Percentiles rank a stretch among this genome's conserved stretches.
phyloP scores from a whole-genome alignment of 495 filamentous ascomycete genomes.

The Barbatosphaeria neglecta region DNA sequence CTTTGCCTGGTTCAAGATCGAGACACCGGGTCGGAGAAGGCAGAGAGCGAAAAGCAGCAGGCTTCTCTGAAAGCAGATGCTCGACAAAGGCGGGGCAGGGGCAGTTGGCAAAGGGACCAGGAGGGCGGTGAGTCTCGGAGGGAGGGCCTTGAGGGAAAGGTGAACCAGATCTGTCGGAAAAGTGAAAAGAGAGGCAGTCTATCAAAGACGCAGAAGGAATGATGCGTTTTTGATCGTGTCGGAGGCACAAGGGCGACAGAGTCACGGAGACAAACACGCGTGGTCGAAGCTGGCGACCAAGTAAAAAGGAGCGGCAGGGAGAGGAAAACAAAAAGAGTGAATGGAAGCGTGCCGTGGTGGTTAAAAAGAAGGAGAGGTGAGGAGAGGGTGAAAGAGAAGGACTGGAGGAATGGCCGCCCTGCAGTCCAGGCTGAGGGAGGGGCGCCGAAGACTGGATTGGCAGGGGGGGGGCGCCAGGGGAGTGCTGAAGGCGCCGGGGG shows the following conservation, averaged over 20 bases:
- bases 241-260: conserved; percentile 8
- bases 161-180: conserved; percentile 3
- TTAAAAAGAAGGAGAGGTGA: neutral
- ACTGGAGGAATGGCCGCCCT: no score
- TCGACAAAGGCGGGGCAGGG: no score
- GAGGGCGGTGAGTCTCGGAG: neutral
- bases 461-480: neutral
- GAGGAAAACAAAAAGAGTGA: conserved; percentile 16
- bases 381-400: neutral
- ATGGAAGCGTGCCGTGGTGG: neutral
- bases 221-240: conserved; percentile 15
- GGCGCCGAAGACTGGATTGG: no score
- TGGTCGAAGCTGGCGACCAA: conserved; percentile 31
- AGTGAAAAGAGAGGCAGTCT: conserved; percentile 12
- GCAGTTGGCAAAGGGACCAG: no score
- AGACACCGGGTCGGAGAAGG: neutral
- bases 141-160: neutral
- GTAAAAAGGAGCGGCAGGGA: conserved; percentile 8
- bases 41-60: no score
- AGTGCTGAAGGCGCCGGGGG: neutral
- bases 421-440: no score
- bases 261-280: conserved; percentile 9
- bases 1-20: neutral
- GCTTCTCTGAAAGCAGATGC: no score
- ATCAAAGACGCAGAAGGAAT: conserved; percentile 28